Evolutionary conservation across 805 yeast genomes (phyloP).

Genomic region (Yamadazyma scolyti): DNA sequence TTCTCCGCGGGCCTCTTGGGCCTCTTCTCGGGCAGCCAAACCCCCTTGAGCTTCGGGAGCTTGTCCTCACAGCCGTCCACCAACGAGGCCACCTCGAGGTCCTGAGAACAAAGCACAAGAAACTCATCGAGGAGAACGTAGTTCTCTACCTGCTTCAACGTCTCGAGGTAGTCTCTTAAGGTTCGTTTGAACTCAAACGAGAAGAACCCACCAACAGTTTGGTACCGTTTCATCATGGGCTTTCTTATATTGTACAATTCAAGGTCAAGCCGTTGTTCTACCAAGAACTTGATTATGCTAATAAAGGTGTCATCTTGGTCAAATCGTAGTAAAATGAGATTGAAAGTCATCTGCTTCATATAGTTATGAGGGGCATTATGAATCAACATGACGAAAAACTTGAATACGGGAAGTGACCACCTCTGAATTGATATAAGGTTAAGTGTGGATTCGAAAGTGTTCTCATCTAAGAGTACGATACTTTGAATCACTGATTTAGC

Average conservation of each 20-base stretch:
- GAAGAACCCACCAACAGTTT: not conserved
- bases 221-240: slow-evolving; percentile 5
- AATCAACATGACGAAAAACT: slow-evolving; percentile 28
- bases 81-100: too few species aligned
- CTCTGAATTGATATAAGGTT: slow-evolving; percentile 15
- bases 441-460: slow-evolving; percentile 21
- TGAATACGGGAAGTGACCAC: slow-evolving; percentile 31
- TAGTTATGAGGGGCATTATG: slow-evolving; percentile 32
- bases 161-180: slow-evolving; percentile 6
- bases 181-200: slow-evolving; percentile 4
- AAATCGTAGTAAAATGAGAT: slow-evolving; percentile 16
- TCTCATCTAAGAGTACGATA: slow-evolving; percentile 16
- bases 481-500: slow-evolving; percentile 34
- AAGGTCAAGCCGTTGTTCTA: slow-evolving; percentile 20
- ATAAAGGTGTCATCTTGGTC: slow-evolving; percentile 15
- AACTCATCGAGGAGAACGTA: slow-evolving; percentile 5
- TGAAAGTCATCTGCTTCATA: slow-evolving; percentile 22
- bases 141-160: slow-evolving; percentile 1
- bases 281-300: slow-evolving; percentile 19
- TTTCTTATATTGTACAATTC: slow-evolving; percentile 16
- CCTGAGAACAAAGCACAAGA: slow-evolving; percentile 2
- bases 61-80: too few species aligned
- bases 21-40: too few species aligned
- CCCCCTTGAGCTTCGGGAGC: too few species aligned
- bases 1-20: too few species aligned